These are phyloP conservation scores for Hypomyces rosellus DNA, from an alignment of 2,329 filamentous ascomycete species.

Conservation along the genomic window DNA sequence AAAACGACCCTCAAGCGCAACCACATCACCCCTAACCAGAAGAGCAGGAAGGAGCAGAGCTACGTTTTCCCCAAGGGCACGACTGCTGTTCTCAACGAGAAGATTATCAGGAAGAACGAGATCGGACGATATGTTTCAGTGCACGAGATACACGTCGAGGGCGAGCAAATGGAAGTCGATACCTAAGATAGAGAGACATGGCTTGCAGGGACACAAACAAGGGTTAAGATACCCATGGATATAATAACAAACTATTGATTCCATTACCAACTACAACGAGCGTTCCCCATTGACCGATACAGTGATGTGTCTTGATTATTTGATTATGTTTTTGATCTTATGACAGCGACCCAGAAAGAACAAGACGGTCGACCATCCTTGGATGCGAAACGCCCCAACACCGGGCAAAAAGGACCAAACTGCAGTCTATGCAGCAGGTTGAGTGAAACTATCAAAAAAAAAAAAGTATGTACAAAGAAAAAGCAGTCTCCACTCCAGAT, in stretches of 20 bases:
- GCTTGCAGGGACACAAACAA: not conserved
- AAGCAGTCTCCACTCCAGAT: not conserved
- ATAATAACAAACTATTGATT: conserved; percentile 1
- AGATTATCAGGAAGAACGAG: conserved; percentile 89
- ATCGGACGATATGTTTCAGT: conserved; percentile 92
- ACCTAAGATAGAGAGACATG: conserved; percentile 31
- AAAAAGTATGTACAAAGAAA: not conserved
- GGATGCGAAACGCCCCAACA: not conserved
- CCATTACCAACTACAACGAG: not conserved
- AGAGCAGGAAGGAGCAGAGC: conserved; percentile 84
- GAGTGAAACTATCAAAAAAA: not conserved
- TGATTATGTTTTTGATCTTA: conserved; percentile 8
- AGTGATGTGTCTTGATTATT: not conserved
- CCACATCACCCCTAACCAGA: conserved; percentile 87
- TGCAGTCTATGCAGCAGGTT: not conserved
- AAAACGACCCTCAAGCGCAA: conserved; percentile 93
- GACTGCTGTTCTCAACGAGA: conserved; percentile 94
- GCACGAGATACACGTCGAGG: conserved; percentile 70
- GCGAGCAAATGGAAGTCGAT: conserved; percentile 65
- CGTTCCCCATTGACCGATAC: not conserved
- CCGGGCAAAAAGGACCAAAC: not conserved
- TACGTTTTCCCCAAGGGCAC: conserved; percentile 88
- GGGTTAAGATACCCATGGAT: conserved; percentile 7
- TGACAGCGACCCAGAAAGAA: not conserved
- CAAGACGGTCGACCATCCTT: not conserved